These are phyloP conservation scores for Angomonas desouzai DNA, from an alignment of 208 protist genomes.

Conservation along the genomic window DNA sequence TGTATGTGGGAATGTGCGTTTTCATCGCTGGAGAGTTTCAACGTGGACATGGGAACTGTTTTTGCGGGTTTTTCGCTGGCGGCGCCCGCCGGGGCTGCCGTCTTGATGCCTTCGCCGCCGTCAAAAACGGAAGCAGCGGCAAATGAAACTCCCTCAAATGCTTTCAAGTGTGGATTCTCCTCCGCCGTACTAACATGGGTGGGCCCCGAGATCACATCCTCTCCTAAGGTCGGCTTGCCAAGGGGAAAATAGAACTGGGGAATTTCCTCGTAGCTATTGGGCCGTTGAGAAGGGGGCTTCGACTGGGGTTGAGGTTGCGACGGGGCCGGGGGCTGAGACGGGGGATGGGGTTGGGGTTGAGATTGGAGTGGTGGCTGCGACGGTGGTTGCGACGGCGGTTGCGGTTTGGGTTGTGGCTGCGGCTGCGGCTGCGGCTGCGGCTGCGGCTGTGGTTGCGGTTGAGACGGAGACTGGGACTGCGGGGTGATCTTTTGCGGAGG, in stretches of 20 bases:
- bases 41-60: conserved; percentile 39
- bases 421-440: no score
- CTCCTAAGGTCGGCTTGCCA: conserved; percentile 33
- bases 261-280: conserved; percentile 54
- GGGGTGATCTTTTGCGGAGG: not conserved
- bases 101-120: conserved; percentile 18
- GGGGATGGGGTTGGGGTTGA: no score
- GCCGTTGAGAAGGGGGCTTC: not conserved
- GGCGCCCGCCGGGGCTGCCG: not conserved
- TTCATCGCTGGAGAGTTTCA: conserved; percentile 56
- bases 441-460: not conserved
- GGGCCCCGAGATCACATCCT: conserved; percentile 45
- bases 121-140: conserved; percentile 31
- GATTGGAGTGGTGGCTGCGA: not conserved
- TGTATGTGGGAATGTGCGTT: conserved; percentile 57
- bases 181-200: conserved; percentile 26
- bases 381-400: no score
- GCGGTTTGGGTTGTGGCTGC: no score
- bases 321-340: not conserved
- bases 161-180: conserved; percentile 71
- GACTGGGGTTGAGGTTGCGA: not conserved
- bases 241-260: conserved; percentile 86
- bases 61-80: conserved; percentile 6
- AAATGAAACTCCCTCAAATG: conserved; percentile 49
- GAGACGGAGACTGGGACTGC: not conserved